Evolutionary conservation across 139 green algal species (phyloP).

Genomic region (Bryopsis sp.): DNA sequence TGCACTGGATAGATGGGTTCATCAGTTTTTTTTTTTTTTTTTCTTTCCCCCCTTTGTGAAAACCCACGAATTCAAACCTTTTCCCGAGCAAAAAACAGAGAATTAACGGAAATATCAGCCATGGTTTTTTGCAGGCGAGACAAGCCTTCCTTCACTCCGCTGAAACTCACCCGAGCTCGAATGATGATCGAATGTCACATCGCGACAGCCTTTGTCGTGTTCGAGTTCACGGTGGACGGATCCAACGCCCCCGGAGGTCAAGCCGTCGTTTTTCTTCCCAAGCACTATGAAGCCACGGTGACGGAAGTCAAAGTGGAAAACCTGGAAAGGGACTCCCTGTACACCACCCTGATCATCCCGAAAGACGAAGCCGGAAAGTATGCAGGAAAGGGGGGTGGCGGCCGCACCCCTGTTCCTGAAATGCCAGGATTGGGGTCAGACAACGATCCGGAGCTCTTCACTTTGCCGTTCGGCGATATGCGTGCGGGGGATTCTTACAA

Average conservation of each 20-base stretch:
- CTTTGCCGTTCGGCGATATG: constrained; percentile 15
- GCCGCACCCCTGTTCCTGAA: constrained; percentile 7
- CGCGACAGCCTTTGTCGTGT: neutral
- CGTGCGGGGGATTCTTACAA: constrained; percentile 28
- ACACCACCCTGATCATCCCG: constrained; percentile 30
- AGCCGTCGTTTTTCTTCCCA: constrained; percentile 27
- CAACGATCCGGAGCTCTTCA: constrained; percentile 38
- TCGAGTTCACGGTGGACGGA: constrained; percentile 5
- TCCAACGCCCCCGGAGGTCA: neutral
- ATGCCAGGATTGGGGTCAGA: neutral
- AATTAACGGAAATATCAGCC: too few species aligned
- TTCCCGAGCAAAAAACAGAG: too few species aligned
- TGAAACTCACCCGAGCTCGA: neutral
- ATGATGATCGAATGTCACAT: constrained; percentile 11
- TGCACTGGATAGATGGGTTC: too few species aligned
- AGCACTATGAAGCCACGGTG: constrained; percentile 29
- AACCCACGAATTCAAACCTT: too few species aligned
- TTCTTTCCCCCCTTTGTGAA: too few species aligned
- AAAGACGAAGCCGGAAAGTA: constrained; percentile 26
- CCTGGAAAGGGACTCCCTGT: constrained; percentile 24
- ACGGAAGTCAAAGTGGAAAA: constrained; percentile 39
- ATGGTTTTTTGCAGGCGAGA: too few species aligned
- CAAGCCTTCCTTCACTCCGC: neutral
- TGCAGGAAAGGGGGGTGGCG: constrained; percentile 8
- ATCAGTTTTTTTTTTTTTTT: too few species aligned